Percentiles rank a stretch among this genome's conserved stretches.
phyloP scores from a whole-genome alignment of 2,329 filamentous ascomycete genomes.

The Xylaria sp. region DNA sequence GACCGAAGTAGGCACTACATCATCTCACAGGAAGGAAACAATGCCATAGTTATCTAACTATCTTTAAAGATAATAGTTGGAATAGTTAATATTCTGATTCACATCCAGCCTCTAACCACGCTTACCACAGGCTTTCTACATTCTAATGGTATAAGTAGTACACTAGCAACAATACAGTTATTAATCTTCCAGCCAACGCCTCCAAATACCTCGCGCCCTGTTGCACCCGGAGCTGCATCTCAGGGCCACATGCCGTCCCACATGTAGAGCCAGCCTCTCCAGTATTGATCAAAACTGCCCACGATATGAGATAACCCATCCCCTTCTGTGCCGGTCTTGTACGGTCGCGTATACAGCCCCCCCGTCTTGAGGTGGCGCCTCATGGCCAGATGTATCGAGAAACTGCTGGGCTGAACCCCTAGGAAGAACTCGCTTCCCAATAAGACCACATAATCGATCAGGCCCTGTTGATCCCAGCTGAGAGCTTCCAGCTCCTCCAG shows the following conservation, averaged over 20 bases:
- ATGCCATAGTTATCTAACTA: neutral
- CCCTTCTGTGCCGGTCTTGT: slow-evolving; percentile 55
- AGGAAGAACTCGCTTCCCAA: slow-evolving; percentile 55
- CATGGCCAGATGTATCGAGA: slow-evolving; percentile 59
- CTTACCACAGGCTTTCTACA: slow-evolving; percentile 18
- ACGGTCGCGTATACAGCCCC: slow-evolving; percentile 55
- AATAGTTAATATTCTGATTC: neutral
- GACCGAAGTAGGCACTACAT: neutral
- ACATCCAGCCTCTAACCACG: neutral
- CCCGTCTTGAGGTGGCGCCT: slow-evolving; percentile 56
- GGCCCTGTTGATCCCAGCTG: slow-evolving; percentile 58
- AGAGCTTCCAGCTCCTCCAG: slow-evolving; percentile 50
- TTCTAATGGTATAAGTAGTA: slow-evolving; percentile 28
- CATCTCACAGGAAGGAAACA: neutral
- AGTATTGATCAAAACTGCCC: slow-evolving; percentile 58
- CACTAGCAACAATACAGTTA: slow-evolving; percentile 21
- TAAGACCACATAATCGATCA: slow-evolving; percentile 56
- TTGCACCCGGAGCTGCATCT: slow-evolving; percentile 34
- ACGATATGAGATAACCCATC: slow-evolving; percentile 57
- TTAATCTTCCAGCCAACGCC: neutral
- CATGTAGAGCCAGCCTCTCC: slow-evolving; percentile 61
- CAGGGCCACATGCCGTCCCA: slow-evolving; percentile 57
- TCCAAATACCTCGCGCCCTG: neutral
- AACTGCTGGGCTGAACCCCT: slow-evolving; percentile 59
- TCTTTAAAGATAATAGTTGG: neutral